These are phyloP conservation scores for Penicillium crystallinum DNA, from an alignment of 495 filamentous ascomycete genomes.

Conservation along the genomic window DNA sequence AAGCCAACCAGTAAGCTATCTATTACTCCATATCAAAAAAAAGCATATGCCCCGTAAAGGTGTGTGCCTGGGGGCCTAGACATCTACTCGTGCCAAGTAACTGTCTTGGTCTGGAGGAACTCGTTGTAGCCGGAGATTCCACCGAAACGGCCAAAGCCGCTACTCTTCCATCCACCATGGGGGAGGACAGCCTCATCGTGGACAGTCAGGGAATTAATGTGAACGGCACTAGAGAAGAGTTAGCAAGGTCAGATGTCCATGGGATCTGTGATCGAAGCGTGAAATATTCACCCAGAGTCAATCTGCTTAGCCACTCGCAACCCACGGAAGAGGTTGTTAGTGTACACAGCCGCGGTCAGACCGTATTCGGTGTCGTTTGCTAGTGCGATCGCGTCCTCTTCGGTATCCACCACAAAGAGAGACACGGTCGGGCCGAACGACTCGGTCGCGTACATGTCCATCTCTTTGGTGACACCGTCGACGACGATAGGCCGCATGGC, in stretches of 20 bases:
- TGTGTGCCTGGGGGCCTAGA: background rate
- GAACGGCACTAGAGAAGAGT: constrained; percentile 53
- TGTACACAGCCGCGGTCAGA: constrained; percentile 45
- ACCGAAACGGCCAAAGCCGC: constrained; percentile 72
- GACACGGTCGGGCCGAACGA: constrained; percentile 77
- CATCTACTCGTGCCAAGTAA: constrained; percentile 56
- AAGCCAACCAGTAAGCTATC: background rate
- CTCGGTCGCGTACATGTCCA: constrained; percentile 80
- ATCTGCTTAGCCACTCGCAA: constrained; percentile 45
- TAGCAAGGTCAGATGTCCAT: background rate
- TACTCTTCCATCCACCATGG: constrained; percentile 82
- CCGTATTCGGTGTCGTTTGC: constrained; percentile 53
- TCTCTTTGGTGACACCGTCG: constrained; percentile 63
- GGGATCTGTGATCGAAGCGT: background rate
- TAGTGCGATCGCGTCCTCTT: constrained; percentile 44
- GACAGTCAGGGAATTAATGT: constrained; percentile 81
- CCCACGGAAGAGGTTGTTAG: constrained; percentile 43
- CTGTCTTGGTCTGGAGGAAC: constrained; percentile 79
- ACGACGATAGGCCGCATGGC: constrained; percentile 70
- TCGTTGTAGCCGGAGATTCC: constrained; percentile 57
- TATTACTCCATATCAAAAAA: background rate
- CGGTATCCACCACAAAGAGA: constrained; percentile 42
- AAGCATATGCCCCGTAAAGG: background rate
- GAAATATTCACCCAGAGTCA: constrained; percentile 40
- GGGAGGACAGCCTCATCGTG: constrained; percentile 78